phyloP scores from a whole-genome alignment of 169 alveolate species.

The Hepatocystis sp. region DNA sequence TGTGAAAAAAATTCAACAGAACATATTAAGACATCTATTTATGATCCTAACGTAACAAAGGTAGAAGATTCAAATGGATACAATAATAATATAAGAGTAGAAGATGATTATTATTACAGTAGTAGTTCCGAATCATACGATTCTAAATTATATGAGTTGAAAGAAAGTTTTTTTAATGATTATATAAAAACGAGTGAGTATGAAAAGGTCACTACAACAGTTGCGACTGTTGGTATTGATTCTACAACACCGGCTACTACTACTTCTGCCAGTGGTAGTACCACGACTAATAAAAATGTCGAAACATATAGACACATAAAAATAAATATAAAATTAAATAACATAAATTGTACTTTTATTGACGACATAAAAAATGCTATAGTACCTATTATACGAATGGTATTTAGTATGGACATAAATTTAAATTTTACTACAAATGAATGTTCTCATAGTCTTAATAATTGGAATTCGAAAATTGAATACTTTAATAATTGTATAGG shows the following conservation, averaged over 20 bases:
- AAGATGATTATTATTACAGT: too few relatives aligned
- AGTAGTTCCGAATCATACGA: not conserved
- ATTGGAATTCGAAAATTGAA: slow-evolving; percentile 79
- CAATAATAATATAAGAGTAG: not conserved
- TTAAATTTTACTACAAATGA: slow-evolving; percentile 45
- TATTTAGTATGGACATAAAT: slow-evolving; percentile 56
- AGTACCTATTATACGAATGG: slow-evolving; percentile 86
- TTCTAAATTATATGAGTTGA: not conserved
- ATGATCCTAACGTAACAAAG: not conserved
- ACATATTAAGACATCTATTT: not conserved
- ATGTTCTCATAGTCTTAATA: slow-evolving; percentile 51
- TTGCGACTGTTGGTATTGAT: not conserved
- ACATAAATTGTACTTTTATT: slow-evolving; percentile 83
- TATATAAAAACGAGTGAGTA: not conserved
- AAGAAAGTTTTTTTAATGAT: too few relatives aligned
- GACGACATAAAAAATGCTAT: slow-evolving; percentile 86
- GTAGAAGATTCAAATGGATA: too few relatives aligned
- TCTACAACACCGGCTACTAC: not conserved
- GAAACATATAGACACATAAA: slow-evolving; percentile 76
- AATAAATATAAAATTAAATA: slow-evolving; percentile 80
- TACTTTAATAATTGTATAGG: slow-evolving; percentile 86
- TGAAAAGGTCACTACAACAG: not conserved
- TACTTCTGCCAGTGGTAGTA: not conserved
- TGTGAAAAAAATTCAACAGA: too few relatives aligned
- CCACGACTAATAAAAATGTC: slow-evolving; percentile 4